Conservation (phyloP, 2,329 filamentous ascomycete genomes). For the Ramichloridium luteum region DNA sequence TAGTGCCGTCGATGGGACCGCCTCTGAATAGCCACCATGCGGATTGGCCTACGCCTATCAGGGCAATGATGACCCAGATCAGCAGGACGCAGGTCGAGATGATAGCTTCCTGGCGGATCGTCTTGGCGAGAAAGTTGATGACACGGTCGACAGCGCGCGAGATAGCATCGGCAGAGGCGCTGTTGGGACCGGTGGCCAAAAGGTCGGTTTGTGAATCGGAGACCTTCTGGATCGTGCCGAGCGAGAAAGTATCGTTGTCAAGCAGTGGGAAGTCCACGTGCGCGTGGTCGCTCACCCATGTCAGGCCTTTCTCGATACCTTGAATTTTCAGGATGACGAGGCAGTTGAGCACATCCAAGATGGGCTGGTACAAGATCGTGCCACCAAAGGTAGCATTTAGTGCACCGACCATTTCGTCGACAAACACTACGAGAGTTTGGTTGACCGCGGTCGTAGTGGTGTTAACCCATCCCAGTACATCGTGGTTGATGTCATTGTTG, state of each 20-base stretch:
- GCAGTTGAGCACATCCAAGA: conserved; percentile 71
- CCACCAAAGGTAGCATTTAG: conserved; percentile 70
- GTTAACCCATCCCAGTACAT: conserved; percentile 78
- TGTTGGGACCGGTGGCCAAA: conserved; percentile 57
- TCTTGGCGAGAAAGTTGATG: conserved; percentile 51
- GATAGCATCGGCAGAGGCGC: conserved; percentile 67
- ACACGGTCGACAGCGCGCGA: conserved; percentile 62
- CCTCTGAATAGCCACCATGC: conserved; percentile 47
- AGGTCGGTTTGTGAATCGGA: conserved; percentile 52
- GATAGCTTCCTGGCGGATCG: conserved; percentile 63
- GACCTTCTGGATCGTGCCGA: conserved; percentile 53
- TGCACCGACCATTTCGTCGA: conserved; percentile 60
- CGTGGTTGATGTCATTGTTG: conserved; percentile 64
- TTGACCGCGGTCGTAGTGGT: conserved; percentile 76
- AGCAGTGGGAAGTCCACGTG: conserved; percentile 70
- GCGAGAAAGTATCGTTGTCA: conserved; percentile 68
- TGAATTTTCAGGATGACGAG: conserved; percentile 80
- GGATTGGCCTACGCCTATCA: conserved; percentile 60
- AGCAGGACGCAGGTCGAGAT: conserved; percentile 64
- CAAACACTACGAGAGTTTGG: conserved; percentile 70
- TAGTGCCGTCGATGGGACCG: conserved; percentile 24
- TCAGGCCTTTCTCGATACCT: conserved; percentile 74
- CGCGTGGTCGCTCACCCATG: conserved; percentile 82
- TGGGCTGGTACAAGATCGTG: conserved; percentile 66
- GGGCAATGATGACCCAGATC: conserved; percentile 64